Conservation (phyloP, 2,329 filamentous ascomycete genomes). For the Cladosporium sp. region DNA sequence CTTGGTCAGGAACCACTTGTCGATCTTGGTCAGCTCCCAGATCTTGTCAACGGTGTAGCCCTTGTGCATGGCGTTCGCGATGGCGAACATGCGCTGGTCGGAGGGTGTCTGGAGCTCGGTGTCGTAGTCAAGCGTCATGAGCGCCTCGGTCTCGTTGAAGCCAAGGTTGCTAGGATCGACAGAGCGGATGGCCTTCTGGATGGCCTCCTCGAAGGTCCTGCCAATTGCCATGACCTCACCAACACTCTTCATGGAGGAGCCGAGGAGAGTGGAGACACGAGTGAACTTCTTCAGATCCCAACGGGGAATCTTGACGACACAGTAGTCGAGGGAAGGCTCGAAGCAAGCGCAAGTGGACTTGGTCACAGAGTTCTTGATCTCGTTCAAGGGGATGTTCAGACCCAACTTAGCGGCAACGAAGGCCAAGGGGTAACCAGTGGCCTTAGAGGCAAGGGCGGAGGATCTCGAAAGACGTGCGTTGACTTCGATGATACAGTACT, state of each 20-base stretch:
- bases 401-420: conserved; percentile 97
- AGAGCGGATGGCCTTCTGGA: conserved; percentile 94
- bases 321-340: conserved; percentile 96
- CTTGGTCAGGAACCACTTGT: conserved; percentile 96
- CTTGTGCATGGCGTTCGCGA: conserved; percentile 94
- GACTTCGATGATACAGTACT: conserved; percentile 99
- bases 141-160: conserved; percentile 83
- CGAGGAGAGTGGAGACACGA: conserved; percentile 90
- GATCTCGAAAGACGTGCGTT: conserved; percentile 95
- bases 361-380: conserved; percentile 94
- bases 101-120: conserved; percentile 96
- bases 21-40: conserved; percentile 97
- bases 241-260: conserved; percentile 99
- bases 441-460: conserved; percentile 93
- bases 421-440: conserved; percentile 91
- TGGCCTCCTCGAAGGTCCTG: conserved; percentile 94
- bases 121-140: conserved; percentile 96
- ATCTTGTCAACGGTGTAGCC: conserved; percentile 96
- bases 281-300: conserved; percentile 99
- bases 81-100: conserved; percentile 94
- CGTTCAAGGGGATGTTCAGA: conserved; percentile 90
- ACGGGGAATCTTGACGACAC: conserved; percentile 96
- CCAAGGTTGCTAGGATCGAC: conserved; percentile 95
- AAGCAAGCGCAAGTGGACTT: conserved; percentile 97
- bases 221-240: conserved; percentile 99